These are phyloP conservation scores for Xylariaceae sp. DNA, from an alignment of 2,329 filamentous ascomycete species.

Conservation along the genomic window DNA sequence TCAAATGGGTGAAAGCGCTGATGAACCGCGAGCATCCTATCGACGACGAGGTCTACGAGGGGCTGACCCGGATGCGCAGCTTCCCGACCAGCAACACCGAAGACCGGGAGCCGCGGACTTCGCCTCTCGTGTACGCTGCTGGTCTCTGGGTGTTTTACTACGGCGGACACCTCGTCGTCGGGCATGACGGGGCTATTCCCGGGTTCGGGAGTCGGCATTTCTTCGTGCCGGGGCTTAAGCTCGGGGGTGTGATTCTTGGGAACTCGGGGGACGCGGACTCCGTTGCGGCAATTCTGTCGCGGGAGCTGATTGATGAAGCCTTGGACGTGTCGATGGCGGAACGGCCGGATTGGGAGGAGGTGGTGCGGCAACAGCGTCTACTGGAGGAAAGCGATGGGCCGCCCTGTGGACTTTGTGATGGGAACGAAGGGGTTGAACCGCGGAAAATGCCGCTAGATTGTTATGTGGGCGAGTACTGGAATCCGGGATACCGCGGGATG, in stretches of 20 bases:
- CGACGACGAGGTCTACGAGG: constrained; percentile 24
- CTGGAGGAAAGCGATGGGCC: neutral
- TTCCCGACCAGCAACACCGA: constrained; percentile 8
- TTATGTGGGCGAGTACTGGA: constrained; percentile 25
- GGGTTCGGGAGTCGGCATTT: constrained; percentile 25
- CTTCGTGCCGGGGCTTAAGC: constrained; percentile 21
- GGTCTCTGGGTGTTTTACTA: constrained; percentile 25
- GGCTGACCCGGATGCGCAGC: constrained; percentile 19
- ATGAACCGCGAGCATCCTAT: constrained; percentile 22
- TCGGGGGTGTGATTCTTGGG: constrained; percentile 22
- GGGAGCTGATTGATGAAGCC: constrained; percentile 21
- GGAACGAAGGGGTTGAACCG: constrained; percentile 5
- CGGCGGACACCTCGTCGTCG: constrained; percentile 22
- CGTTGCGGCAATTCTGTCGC: neutral
- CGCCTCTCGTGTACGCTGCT: constrained; percentile 20
- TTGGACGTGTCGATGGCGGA: constrained; percentile 16
- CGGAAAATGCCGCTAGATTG: constrained; percentile 21
- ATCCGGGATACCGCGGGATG: constrained; percentile 24
- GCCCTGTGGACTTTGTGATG: neutral
- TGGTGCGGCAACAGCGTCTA: neutral
- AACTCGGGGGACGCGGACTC: constrained; percentile 9
- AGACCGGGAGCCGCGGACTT: constrained; percentile 10
- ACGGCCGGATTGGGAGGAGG: constrained; percentile 8
- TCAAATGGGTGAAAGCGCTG: constrained; percentile 26
- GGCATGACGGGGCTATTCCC: constrained; percentile 22